phyloP scores from a whole-genome alignment of 129 eudicot species.

The Deinandra increscens region DNA sequence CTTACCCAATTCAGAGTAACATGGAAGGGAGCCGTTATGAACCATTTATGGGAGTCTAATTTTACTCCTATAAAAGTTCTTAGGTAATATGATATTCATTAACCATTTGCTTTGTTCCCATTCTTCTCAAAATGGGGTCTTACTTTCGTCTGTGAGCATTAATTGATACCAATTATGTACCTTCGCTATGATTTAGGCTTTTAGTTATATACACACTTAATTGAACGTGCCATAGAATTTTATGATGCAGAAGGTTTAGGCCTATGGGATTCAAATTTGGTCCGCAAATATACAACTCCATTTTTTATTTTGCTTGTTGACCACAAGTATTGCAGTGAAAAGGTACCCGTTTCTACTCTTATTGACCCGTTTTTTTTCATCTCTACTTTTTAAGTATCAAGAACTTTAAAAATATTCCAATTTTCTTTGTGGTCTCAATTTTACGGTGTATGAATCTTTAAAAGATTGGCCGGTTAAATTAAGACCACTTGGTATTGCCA shows the following conservation, averaged over 20 bases:
- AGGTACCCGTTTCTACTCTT: too few relatives aligned
- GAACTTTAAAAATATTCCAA: too few relatives aligned
- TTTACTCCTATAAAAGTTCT: constrained; percentile 72
- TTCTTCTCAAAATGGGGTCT: not conserved
- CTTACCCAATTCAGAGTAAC: constrained; percentile 60
- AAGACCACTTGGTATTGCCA: too few relatives aligned
- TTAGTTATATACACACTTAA: not conserved
- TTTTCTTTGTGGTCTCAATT: too few relatives aligned
- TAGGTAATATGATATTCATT: constrained; percentile 38
- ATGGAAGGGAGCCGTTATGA: constrained; percentile 75
- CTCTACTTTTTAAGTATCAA: too few relatives aligned
- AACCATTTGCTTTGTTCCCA: not conserved
- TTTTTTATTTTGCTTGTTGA: too few relatives aligned
- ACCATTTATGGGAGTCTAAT: constrained; percentile 82
- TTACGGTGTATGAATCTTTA: too few relatives aligned
- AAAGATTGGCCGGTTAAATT: too few relatives aligned
- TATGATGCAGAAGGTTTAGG: constrained; percentile 75
- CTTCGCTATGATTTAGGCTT: not conserved
- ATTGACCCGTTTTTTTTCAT: too few relatives aligned
- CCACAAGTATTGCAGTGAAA: too few relatives aligned
- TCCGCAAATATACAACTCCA: constrained; percentile 72
- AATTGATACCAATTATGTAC: not conserved
- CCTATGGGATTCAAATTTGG: constrained; percentile 93
- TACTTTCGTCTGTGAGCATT: not conserved
- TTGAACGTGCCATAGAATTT: constrained; percentile 4